Percentiles rank a stretch among this genome's conserved stretches.
Evolutionary conservation across 2,329 filamentous ascomycete genomes (phyloP).

Genomic region (Chaetomium olivaceum): DNA sequence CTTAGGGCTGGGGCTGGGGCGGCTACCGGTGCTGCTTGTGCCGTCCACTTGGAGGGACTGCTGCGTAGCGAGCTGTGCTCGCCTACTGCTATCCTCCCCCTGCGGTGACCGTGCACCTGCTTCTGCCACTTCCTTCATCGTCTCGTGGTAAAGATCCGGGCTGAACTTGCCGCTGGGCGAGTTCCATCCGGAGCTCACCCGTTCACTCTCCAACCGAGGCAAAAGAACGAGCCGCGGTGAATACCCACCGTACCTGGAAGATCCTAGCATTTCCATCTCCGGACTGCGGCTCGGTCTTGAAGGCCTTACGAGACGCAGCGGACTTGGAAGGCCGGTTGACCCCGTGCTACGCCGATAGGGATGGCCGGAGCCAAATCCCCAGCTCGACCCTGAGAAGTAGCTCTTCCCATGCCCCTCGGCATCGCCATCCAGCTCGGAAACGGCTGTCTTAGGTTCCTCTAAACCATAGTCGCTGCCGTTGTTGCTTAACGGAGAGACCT

Average conservation of each 20-base stretch:
- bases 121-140: background rate
- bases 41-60: background rate
- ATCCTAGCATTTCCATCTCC: background rate
- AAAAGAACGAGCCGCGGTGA: background rate
- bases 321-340: background rate
- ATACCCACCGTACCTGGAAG: background rate
- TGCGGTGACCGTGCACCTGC: background rate
- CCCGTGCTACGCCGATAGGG: slow-evolving; percentile 6
- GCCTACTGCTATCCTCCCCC: background rate
- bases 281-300: background rate
- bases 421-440: slow-evolving; percentile 25
- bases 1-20: background rate
- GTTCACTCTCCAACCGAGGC: background rate
- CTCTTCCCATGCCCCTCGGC: background rate
- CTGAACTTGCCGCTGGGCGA: background rate
- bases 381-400: slow-evolving; percentile 8
- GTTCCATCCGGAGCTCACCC: background rate
- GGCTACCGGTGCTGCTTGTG: background rate
- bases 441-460: slow-evolving; percentile 22
- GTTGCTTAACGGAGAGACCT: slow-evolving; percentile 27
- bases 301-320: slow-evolving; percentile 14
- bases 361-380: background rate
- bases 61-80: background rate
- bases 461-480: slow-evolving; percentile 26
- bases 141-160: slow-evolving; percentile 15